Conservation (phyloP, 768 basidiomycete genomes). For the Podaxis carcinomalis region DNA sequence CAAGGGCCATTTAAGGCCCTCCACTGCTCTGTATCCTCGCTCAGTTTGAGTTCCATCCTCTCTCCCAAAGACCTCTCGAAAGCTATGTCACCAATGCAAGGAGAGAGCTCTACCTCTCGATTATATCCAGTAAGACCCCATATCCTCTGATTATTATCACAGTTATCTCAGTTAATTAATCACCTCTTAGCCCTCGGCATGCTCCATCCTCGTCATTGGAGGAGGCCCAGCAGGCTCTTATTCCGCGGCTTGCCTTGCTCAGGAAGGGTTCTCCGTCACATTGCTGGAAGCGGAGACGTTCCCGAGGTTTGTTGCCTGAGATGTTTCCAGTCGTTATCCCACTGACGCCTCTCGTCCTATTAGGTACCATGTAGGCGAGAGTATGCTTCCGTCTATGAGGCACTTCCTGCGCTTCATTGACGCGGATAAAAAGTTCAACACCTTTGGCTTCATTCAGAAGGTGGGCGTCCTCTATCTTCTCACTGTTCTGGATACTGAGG, state of each 20-base stretch:
- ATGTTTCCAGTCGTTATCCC: neutral
- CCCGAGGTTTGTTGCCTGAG: constrained; percentile 33
- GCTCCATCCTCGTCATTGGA: constrained; percentile 41
- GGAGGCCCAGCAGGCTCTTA: constrained; percentile 59
- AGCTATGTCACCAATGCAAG: neutral
- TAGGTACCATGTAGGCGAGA: constrained; percentile 37
- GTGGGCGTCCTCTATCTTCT: constrained; percentile 13
- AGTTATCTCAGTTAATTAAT: neutral
- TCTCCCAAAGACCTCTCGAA: neutral
- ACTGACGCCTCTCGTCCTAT: neutral
- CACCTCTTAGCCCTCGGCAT: constrained; percentile 15
- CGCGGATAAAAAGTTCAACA: constrained; percentile 26
- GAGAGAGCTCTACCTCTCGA: neutral
- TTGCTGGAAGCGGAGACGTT: constrained; percentile 52
- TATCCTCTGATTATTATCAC: neutral
- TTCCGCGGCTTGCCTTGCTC: constrained; percentile 49
- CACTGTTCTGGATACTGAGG: neutral
- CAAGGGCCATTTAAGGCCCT: neutral
- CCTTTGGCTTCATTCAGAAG: constrained; percentile 31
- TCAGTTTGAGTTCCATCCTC: neutral
- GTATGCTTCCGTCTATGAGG: constrained; percentile 32
- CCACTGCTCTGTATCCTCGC: neutral
- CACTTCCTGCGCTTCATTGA: constrained; percentile 33
- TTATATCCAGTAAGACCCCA: neutral
- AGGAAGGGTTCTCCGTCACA: constrained; percentile 52